Evolutionary conservation across 2,329 filamentous ascomycete genomes (phyloP), one percentile per base, ranked within the genome.

Genomic region (Fusarium tjaetaba): DNA sequence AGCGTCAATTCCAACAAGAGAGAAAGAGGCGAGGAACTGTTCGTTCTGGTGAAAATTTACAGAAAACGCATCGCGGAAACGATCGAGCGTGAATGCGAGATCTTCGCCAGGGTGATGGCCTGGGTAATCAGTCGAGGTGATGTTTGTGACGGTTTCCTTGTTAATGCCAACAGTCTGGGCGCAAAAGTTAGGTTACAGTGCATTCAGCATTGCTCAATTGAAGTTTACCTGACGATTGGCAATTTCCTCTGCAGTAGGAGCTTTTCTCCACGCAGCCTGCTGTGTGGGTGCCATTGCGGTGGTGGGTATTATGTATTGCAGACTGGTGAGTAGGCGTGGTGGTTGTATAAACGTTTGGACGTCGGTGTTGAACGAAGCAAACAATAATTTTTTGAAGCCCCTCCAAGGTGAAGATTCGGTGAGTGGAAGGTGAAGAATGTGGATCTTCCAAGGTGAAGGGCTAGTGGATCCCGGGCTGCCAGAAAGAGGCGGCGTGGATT

Each of bases 21-120:
- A 98, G 86, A 99, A 99, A 63, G 92, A 92, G 48, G 94, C 87
- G 79, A 97, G 91, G 80, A 90, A 89, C 67, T 88, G 88, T 55
- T 93, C 88, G 82, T 97, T 96, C 76, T 93, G 88, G 88, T 98
- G 94, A 82, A 97, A 97, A 74, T 93, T 83, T 80, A 99, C 88
- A 69, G 87, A 85, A 81, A 97, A 91, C 76, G 86, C 89, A 80
- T 92, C 79, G 72, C 86, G 88, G 84, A 97, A 97, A 70, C 90
- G 87, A 4, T 93, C 87, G 59, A 95, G 85, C 68, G 93, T 88
- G 92, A 95, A 98, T 57, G 89, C 87, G 80, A 94, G 88, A 83
- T 97, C 93, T 85, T 98, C 96, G 77, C 94, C 94, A 7, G 94
- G 93, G 86, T 92, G 96, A 83, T 97, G 94, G 75, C 93, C 93